Conservation (phyloP, 1,284 basidiomycete species). For the Prillingera fragicola region DNA sequence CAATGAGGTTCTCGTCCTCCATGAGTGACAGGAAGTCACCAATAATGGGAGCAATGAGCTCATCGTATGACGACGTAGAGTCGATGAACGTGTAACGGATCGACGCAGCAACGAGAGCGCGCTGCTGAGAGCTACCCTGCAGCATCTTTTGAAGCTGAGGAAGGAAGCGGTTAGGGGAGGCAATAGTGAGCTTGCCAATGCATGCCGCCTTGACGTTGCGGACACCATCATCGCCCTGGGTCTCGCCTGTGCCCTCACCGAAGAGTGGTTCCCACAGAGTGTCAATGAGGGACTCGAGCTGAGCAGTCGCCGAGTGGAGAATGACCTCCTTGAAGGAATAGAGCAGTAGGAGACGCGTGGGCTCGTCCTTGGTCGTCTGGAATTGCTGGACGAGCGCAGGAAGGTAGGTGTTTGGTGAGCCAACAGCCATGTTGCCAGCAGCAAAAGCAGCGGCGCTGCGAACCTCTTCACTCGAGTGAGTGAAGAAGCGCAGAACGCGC, state of each 20-base stretch:
- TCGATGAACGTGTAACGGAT: constrained; percentile 95
- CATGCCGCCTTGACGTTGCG: constrained; percentile 94
- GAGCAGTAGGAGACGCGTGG: constrained; percentile 73
- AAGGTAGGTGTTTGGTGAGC: constrained; percentile 77
- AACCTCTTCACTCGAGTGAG: constrained; percentile 72
- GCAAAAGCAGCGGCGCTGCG: constrained; percentile 85
- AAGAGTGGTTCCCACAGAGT: constrained; percentile 86
- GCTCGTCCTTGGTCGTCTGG: constrained; percentile 58
- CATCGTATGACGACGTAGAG: constrained; percentile 71
- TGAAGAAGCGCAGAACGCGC: constrained; percentile 66
- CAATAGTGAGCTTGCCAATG: constrained; percentile 87
- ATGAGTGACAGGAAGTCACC: constrained; percentile 87
- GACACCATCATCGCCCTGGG: constrained; percentile 80
- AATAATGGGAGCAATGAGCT: constrained; percentile 74
- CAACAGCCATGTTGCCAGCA: constrained; percentile 90
- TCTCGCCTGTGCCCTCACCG: constrained; percentile 49
- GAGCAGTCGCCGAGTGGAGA: constrained; percentile 74
- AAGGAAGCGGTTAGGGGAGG: constrained; percentile 79
- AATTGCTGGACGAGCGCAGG: constrained; percentile 78
- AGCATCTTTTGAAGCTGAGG: constrained; percentile 60
- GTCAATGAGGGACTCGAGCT: constrained; percentile 78
- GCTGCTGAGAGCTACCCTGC: constrained; percentile 54
- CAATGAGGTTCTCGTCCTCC: constrained; percentile 76
- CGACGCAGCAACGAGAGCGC: constrained; percentile 87
- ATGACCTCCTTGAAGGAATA: constrained; percentile 96